phyloP scores from a whole-genome alignment of 768 basidiomycete species.

The Austroboletus festivus region DNA sequence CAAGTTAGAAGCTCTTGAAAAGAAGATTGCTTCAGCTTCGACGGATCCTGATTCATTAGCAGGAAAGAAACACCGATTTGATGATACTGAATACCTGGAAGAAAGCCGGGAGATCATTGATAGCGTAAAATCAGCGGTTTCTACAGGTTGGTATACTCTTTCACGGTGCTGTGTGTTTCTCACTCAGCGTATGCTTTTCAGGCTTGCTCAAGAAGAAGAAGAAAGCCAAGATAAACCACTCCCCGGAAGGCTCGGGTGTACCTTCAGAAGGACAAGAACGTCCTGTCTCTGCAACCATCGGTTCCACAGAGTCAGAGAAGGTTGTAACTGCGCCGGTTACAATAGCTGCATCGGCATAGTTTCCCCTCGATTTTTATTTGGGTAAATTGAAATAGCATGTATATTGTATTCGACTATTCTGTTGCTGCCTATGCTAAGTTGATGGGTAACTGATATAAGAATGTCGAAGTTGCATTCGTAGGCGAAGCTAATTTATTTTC shows the following conservation, averaged over 20 bases:
- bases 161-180: background rate
- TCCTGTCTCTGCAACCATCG: background rate
- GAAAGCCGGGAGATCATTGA: constrained; percentile 90
- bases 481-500: too few species aligned
- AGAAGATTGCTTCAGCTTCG: constrained; percentile 51
- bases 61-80: constrained; percentile 85
- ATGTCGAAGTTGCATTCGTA: too few species aligned
- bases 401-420: background rate
- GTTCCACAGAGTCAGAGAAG: background rate
- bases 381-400: too few species aligned
- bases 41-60: constrained; percentile 46
- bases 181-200: constrained; percentile 33
- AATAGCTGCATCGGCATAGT: constrained; percentile 18
- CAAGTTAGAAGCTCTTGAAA: constrained; percentile 83
- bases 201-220: constrained; percentile 75
- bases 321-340: constrained; percentile 2
- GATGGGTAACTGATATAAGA: too few species aligned
- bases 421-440: too few species aligned
- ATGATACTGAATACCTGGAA: constrained; percentile 90
- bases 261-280: constrained; percentile 6
- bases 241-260: constrained; percentile 24
- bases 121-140: constrained; percentile 86
- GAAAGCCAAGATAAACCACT: constrained; percentile 49
- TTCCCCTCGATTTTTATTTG: background rate
- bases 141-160: constrained; percentile 55